These are phyloP conservation scores for Spongiforma sp. DNA, from an alignment of 1,284 basidiomycete genomes.

Conservation along the genomic window DNA sequence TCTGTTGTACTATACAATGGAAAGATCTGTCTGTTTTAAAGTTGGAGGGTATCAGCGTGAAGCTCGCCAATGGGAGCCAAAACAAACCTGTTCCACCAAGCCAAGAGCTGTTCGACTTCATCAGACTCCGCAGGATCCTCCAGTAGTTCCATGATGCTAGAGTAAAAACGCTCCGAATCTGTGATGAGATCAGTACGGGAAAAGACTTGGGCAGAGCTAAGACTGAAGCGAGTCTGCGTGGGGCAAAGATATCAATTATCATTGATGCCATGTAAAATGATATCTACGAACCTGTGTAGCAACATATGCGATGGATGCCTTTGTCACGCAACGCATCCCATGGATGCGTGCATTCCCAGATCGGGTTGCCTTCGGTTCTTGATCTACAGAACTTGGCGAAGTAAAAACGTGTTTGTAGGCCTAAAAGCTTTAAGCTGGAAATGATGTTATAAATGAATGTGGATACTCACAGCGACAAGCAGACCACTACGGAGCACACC, in stretches of 20 bases:
- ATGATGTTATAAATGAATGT: not conserved
- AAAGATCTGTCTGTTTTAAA: constrained; percentile 2
- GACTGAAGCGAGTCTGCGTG: not conserved
- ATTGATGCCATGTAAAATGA: not conserved
- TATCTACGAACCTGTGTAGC: not conserved
- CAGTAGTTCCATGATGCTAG: not conserved
- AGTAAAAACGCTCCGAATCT: not conserved
- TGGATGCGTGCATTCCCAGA: not conserved
- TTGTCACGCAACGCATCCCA: not conserved
- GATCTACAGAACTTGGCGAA: not conserved
- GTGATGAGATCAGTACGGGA: not conserved
- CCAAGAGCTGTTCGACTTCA: not conserved
- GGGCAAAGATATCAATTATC: not conserved
- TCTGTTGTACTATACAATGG: not conserved
- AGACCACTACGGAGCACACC: not conserved
- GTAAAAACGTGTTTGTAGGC: not conserved
- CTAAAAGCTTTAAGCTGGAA: not conserved
- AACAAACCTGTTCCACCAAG: not conserved
- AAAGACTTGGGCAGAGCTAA: constrained; percentile 1
- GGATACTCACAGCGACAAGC: not conserved
- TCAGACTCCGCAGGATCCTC: not conserved
- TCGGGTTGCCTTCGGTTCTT: not conserved
- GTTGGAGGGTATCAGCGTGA: not conserved
- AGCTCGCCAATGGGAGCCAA: not conserved
- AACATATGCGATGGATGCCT: not conserved